phyloP scores from a whole-genome alignment of 108 stramenopile species.

The Cyclotella sp. region DNA sequence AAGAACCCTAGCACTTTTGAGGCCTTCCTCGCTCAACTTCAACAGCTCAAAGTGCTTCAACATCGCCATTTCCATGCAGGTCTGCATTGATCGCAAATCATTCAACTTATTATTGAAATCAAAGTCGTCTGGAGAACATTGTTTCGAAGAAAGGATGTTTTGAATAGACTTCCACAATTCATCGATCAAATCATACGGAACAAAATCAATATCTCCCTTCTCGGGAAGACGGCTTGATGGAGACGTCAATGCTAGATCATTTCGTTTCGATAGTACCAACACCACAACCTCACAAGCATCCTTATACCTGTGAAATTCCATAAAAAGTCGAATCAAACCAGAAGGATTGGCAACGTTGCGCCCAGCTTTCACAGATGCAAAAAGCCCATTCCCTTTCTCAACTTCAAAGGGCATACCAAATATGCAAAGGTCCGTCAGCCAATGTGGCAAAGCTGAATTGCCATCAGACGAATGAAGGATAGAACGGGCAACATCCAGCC shows the following conservation, averaged over 20 bases:
- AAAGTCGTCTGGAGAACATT: neutral
- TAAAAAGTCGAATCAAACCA: constrained; percentile 70
- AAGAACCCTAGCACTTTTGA: constrained; percentile 55
- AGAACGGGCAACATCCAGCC: constrained; percentile 65
- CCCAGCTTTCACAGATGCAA: constrained; percentile 40
- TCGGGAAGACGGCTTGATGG: constrained; percentile 70
- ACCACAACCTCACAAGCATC: constrained; percentile 75
- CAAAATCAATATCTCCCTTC: constrained; percentile 80
- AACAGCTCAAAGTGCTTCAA: constrained; percentile 54
- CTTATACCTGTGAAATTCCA: constrained; percentile 61
- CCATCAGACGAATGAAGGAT: constrained; percentile 47
- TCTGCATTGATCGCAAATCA: constrained; percentile 39
- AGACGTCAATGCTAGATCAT: neutral
- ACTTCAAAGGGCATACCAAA: constrained; percentile 32
- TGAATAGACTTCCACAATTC: constrained; percentile 72
- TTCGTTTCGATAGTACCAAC: constrained; percentile 41
- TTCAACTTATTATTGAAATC: constrained; percentile 3
- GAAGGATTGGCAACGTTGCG: constrained; percentile 56
- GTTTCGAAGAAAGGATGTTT: constrained; percentile 19
- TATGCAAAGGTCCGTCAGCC: constrained; percentile 74
- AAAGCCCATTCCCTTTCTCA: constrained; percentile 42
- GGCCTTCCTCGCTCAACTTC: constrained; percentile 62
- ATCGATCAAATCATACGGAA: constrained; percentile 84
- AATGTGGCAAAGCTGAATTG: constrained; percentile 57
- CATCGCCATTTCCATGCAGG: constrained; percentile 64